These are phyloP conservation scores for Tephrocybe rancida DNA, from an alignment of 768 basidiomycete genomes.

Conservation along the genomic window DNA sequence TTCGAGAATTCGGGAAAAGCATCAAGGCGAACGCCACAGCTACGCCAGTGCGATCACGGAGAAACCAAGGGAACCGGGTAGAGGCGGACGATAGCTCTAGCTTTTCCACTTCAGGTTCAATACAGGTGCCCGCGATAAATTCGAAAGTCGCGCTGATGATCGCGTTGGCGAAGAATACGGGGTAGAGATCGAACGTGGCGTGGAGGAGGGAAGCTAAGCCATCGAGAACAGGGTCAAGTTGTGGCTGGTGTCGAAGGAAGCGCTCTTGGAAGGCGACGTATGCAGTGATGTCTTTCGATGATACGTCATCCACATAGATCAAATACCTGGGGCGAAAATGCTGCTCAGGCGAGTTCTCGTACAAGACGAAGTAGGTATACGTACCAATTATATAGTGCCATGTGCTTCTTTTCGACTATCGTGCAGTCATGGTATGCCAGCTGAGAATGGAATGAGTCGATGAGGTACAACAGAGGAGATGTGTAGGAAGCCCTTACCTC, in stretches of 20 bases:
- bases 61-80: slow-evolving; percentile 20
- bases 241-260: slow-evolving; percentile 17
- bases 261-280: slow-evolving; percentile 18
- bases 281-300: slow-evolving; percentile 6
- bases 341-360: neutral
- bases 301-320: slow-evolving; percentile 23
- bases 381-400: slow-evolving; percentile 24
- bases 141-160: slow-evolving; percentile 21
- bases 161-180: slow-evolving; percentile 16
- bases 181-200: slow-evolving; percentile 18
- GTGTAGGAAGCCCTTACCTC: slow-evolving; percentile 5
- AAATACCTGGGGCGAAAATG: slow-evolving; percentile 13
- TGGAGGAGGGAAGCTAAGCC: slow-evolving; percentile 14
- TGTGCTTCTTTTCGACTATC: slow-evolving; percentile 18
- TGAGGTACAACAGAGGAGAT: neutral
- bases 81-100: slow-evolving; percentile 9
- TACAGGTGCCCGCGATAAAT: slow-evolving; percentile 17
- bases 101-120: slow-evolving; percentile 14
- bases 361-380: neutral
- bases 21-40: slow-evolving; percentile 18
- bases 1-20: slow-evolving; percentile 17
- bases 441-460: slow-evolving; percentile 3
- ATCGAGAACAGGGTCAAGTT: slow-evolving; percentile 20
- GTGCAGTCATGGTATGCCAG: slow-evolving; percentile 18
- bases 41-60: slow-evolving; percentile 21